Percentiles rank a stretch among this genome's conserved stretches.
These are phyloP conservation scores for Phytophthora fragariaefolia DNA, from an alignment of 352 stramenopile species.

Conservation along the genomic window DNA sequence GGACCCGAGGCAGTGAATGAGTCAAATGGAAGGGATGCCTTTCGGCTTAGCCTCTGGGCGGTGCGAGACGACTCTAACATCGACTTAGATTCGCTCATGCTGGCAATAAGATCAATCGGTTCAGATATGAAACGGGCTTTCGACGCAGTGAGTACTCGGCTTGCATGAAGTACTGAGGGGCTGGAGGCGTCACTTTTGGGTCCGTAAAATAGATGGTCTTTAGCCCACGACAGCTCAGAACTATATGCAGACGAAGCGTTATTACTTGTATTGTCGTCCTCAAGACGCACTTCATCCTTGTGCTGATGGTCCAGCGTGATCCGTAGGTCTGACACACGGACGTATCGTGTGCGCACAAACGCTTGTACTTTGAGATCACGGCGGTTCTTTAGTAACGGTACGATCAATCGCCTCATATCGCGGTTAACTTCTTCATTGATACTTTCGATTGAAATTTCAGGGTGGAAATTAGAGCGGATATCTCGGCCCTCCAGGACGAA, in stretches of 20 bases:
- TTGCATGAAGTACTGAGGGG: conserved; percentile 63
- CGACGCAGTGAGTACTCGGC: conserved; percentile 37
- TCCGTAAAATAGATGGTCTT: conserved; percentile 71
- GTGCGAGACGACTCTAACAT: conserved; percentile 47
- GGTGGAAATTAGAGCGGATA: conserved; percentile 77
- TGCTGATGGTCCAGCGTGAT: conserved; percentile 70
- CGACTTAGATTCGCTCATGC: conserved; percentile 60
- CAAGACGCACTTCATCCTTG: conserved; percentile 65
- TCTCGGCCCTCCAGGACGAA: conserved; percentile 77
- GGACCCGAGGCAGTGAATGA: conserved; percentile 23
- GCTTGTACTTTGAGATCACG: conserved; percentile 73
- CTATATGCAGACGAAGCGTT: conserved; percentile 1
- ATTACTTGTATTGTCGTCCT: conserved; percentile 29
- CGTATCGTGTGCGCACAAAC: conserved; percentile 66
- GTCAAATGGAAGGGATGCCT: conserved; percentile 32
- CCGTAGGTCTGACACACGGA: conserved; percentile 70
- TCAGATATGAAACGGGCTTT: conserved; percentile 68
- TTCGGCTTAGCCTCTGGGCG: conserved; percentile 13
- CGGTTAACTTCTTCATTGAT: conserved; percentile 67
- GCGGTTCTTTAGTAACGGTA: conserved; percentile 74
- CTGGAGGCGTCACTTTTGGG: conserved; percentile 67
- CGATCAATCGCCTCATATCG: conserved; percentile 75
- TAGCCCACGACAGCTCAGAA: conserved; percentile 51
- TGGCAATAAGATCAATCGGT: conserved; percentile 65
- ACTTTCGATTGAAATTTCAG: conserved; percentile 72